These are phyloP conservation scores for Pyrenophora seminiperda DNA, from an alignment of 2,329 filamentous ascomycete genomes.

Conservation along the genomic window DNA sequence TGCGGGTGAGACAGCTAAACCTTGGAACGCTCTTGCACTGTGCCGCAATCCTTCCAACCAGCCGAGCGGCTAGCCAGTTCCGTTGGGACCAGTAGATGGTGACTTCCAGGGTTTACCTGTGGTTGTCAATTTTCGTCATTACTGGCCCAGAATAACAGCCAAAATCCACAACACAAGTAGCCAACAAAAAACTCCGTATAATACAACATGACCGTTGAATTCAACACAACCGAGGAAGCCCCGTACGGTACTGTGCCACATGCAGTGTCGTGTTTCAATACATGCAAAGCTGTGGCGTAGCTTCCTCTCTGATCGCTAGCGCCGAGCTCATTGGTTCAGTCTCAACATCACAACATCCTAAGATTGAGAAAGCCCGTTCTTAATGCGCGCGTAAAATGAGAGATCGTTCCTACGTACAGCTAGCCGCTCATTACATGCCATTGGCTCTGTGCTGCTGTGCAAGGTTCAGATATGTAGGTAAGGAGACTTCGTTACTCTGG, in stretches of 20 bases:
- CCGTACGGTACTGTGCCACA: background rate
- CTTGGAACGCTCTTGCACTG: too few species aligned
- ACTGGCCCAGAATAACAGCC: too few species aligned
- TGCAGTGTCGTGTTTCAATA: background rate
- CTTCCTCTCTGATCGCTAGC: background rate
- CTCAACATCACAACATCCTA: background rate
- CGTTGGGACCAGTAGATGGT: too few species aligned
- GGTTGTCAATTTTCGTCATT: too few species aligned
- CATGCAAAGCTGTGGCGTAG: background rate
- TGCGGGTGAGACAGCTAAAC: too few species aligned
- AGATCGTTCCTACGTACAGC: background rate
- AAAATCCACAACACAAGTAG: too few species aligned
- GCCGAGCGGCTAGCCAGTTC: too few species aligned
- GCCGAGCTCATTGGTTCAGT: constrained; percentile 4
- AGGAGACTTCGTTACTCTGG: background rate
- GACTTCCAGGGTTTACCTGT: too few species aligned
- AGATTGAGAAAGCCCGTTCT: background rate
- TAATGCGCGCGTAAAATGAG: background rate
- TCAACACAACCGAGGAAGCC: too few species aligned
- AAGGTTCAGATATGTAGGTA: background rate
- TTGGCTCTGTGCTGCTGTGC: background rate
- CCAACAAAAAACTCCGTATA: background rate
- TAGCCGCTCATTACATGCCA: background rate
- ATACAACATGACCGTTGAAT: background rate
- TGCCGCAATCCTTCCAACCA: too few species aligned